Conservation (phyloP, 768 basidiomycete genomes). For the Terana coerulea region DNA sequence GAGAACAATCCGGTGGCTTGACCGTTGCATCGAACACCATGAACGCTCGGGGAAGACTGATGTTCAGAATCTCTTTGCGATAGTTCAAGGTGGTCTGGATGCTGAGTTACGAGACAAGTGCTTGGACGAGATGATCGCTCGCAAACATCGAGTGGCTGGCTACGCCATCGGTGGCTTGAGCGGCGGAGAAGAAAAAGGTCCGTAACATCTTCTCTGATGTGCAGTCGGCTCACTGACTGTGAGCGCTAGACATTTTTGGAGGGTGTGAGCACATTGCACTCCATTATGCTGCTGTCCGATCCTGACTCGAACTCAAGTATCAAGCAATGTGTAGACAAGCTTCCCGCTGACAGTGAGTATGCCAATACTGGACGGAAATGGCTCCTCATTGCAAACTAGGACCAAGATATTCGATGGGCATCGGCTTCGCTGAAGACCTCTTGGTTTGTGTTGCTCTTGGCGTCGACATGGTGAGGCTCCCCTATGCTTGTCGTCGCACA, state of each 20-base stretch:
- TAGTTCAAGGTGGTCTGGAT: conserved; percentile 86
- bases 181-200: conserved; percentile 90
- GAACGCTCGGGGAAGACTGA: conserved; percentile 59
- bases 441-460: conserved; percentile 90
- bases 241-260: conserved; percentile 74
- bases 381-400: conserved; percentile 36
- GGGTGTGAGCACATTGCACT: conserved; percentile 54
- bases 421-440: conserved; percentile 91
- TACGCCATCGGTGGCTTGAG: conserved; percentile 90
- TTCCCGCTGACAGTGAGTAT: conserved; percentile 72
- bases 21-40: conserved; percentile 80
- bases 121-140: conserved; percentile 75
- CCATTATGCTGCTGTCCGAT: conserved; percentile 12
- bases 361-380: not conserved
- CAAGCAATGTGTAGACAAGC: conserved; percentile 72
- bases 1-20: conserved; percentile 86
- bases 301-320: conserved; percentile 45
- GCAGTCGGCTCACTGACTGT: conserved; percentile 1
- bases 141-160: conserved; percentile 75
- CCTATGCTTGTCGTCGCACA: not conserved
- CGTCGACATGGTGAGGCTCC: conserved; percentile 72
- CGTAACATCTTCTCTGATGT: conserved; percentile 2
- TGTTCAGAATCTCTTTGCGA: conserved; percentile 85
- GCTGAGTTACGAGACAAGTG: conserved; percentile 68
- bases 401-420: conserved; percentile 89